These are phyloP conservation scores for Ogataea populi-albae DNA, from an alignment of 805 yeast genomes.

Conservation along the genomic window DNA sequence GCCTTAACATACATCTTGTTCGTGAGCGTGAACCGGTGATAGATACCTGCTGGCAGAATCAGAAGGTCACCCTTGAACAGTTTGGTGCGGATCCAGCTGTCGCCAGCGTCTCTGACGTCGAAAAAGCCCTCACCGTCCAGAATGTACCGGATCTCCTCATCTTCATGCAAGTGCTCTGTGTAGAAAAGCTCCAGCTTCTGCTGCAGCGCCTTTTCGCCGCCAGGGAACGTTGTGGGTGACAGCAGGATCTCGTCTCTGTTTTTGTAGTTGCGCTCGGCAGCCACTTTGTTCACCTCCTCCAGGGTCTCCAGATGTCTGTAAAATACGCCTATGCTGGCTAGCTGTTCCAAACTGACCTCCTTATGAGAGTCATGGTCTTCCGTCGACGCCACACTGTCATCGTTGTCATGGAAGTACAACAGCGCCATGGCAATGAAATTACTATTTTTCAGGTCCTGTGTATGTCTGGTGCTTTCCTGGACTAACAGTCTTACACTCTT, in stretches of 20 bases:
- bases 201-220: conserved; percentile 57
- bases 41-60: conserved; percentile 87
- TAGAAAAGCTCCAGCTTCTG: conserved; percentile 68
- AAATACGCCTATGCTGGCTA: conserved; percentile 64
- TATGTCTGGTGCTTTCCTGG: no score
- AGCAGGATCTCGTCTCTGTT: conserved; percentile 74
- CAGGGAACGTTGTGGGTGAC: conserved; percentile 57
- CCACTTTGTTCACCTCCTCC: conserved; percentile 62
- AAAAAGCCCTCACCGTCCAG: conserved; percentile 89
- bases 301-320: conserved; percentile 51
- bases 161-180: conserved; percentile 90
- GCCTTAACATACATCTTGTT: conserved; percentile 65
- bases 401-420: conserved; percentile 62
- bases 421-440: no score
- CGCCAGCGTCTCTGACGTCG: conserved; percentile 67
- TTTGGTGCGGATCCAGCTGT: conserved; percentile 73
- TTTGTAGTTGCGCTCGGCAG: conserved; percentile 67
- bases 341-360: conserved; percentile 46
- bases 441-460: no score
- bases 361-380: conserved; percentile 71
- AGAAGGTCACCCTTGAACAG: conserved; percentile 63
- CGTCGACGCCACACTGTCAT: conserved; percentile 56
- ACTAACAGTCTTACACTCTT: no score
- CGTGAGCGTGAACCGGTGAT: conserved; percentile 86
- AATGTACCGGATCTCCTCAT: conserved; percentile 91